Evolutionary conservation across 345 rosid species (phyloP).

Genomic region (Eucalyptus sp.): DNA sequence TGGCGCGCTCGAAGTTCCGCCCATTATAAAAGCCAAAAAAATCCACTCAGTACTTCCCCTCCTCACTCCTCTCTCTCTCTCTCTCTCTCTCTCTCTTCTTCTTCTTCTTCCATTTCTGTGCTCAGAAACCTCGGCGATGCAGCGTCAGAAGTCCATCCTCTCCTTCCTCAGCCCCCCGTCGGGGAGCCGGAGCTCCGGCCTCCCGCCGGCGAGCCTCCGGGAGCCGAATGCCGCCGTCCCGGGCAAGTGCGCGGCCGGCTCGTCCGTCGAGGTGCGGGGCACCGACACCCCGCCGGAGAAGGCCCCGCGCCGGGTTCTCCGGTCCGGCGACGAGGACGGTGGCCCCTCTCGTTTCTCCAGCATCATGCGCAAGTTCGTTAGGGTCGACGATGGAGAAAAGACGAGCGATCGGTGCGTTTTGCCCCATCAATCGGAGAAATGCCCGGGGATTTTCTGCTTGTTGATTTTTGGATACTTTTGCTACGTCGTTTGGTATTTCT

Average conservation of each 20-base stretch:
- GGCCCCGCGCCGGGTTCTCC: conserved; percentile 60
- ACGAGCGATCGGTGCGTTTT: conserved; percentile 28
- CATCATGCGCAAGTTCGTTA: conserved; percentile 84
- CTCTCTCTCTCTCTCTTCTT: not conserved
- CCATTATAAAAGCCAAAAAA: too few species aligned
- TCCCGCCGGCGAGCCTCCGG: conserved; percentile 6
- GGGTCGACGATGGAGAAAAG: conserved; percentile 27
- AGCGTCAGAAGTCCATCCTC: conserved; percentile 66
- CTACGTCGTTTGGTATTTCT: not conserved
- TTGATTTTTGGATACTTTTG: not conserved
- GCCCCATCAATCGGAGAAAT: not conserved
- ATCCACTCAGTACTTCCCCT: not conserved
- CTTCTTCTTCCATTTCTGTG: not conserved
- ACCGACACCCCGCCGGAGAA: conserved; percentile 93
- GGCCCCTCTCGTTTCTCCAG: conserved; percentile 60
- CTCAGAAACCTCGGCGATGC: conserved; percentile 27
- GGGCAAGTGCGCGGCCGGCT: conserved; percentile 1
- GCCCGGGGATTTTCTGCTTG: not conserved
- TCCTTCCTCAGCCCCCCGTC: conserved; percentile 60
- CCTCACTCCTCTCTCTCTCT: not conserved
- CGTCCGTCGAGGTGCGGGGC: conserved; percentile 41
- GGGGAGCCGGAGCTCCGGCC: conserved; percentile 14
- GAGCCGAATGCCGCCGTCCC: not conserved
- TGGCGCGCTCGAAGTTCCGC: not conserved
- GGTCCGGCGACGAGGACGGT: conserved; percentile 13